Evolutionary conservation across 805 yeast genomes (phyloP).

Genomic region (Teunomyces funiuensis): DNA sequence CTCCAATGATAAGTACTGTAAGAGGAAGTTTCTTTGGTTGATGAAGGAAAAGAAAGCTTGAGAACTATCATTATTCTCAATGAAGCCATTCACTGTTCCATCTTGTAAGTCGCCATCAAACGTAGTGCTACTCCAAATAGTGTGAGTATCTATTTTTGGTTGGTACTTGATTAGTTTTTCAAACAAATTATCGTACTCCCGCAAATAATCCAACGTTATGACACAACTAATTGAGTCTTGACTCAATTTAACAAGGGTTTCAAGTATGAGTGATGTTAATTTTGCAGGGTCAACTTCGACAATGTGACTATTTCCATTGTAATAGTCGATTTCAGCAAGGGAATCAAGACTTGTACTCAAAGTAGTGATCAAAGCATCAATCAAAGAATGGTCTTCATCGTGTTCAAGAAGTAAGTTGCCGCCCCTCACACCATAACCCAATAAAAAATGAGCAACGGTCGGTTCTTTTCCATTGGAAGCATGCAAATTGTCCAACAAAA

Average conservation of each 20-base stretch:
- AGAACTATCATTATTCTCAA: slow-evolving; percentile 34
- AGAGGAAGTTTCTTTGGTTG: slow-evolving; percentile 55
- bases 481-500: slow-evolving; percentile 50
- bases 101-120: slow-evolving; percentile 44
- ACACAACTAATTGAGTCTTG: slow-evolving; percentile 54
- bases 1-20: slow-evolving; percentile 70
- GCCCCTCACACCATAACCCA: slow-evolving; percentile 64
- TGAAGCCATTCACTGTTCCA: slow-evolving; percentile 28
- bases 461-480: slow-evolving; percentile 40
- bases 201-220: slow-evolving; percentile 51
- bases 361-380: slow-evolving; percentile 52
- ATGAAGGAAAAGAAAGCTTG: slow-evolving; percentile 63
- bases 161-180: slow-evolving; percentile 50
- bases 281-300: slow-evolving; percentile 57
- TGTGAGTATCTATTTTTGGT: slow-evolving; percentile 52
- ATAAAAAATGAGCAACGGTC: slow-evolving; percentile 67
- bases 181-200: slow-evolving; percentile 50
- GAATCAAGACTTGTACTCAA: slow-evolving; percentile 47
- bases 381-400: slow-evolving; percentile 52
- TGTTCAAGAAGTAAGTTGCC: slow-evolving; percentile 41
- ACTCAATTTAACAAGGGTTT: slow-evolving; percentile 62
- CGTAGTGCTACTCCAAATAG: slow-evolving; percentile 52
- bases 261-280: slow-evolving; percentile 57
- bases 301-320: slow-evolving; percentile 26
- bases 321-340: slow-evolving; percentile 38